Evolutionary conservation across 1,284 basidiomycete species (phyloP).

Genomic region (Gymnopus androsaceus): DNA sequence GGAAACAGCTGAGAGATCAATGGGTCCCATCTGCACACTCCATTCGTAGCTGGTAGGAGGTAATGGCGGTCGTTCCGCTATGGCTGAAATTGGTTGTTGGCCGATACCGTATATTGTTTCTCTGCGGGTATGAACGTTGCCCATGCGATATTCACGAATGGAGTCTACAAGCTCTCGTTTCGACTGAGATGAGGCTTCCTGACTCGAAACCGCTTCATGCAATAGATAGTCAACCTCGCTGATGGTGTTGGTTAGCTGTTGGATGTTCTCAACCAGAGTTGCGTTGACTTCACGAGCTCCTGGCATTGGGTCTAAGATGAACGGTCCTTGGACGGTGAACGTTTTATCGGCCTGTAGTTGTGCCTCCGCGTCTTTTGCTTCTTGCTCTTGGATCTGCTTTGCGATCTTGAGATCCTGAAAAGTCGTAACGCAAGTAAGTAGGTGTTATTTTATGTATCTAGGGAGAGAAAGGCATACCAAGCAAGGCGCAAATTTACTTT

Average conservation of each 20-base stretch:
- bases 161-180: slow-evolving; percentile 4
- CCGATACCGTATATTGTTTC: slow-evolving; percentile 6
- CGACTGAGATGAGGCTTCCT: background rate
- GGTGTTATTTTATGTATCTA: no score
- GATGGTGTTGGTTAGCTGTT: background rate
- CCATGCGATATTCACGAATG: background rate
- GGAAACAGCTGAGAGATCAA: slow-evolving; percentile 1
- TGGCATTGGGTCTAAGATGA: background rate
- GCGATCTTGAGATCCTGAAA: slow-evolving; percentile 13
- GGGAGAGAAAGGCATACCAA: slow-evolving; percentile 35
- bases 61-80: background rate
- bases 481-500: slow-evolving; percentile 55
- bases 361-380: background rate
- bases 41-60: slow-evolving; percentile 3
- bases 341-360: no score
- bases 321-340: no score
- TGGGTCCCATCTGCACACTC: slow-evolving; percentile 7
- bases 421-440: background rate
- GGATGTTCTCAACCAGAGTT: slow-evolving; percentile 1
- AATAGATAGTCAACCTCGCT: slow-evolving; percentile 4
- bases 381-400: slow-evolving; percentile 8
- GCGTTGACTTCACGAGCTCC: background rate
- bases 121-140: background rate
- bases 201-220: slow-evolving; percentile 3
- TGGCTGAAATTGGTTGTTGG: slow-evolving; percentile 1